A percentile compares a stretch with the other conserved stretches of the same genome.
These are phyloP conservation scores for Ganoderma sp. DNA, from an alignment of 1,284 basidiomycete genomes.

Conservation along the genomic window DNA sequence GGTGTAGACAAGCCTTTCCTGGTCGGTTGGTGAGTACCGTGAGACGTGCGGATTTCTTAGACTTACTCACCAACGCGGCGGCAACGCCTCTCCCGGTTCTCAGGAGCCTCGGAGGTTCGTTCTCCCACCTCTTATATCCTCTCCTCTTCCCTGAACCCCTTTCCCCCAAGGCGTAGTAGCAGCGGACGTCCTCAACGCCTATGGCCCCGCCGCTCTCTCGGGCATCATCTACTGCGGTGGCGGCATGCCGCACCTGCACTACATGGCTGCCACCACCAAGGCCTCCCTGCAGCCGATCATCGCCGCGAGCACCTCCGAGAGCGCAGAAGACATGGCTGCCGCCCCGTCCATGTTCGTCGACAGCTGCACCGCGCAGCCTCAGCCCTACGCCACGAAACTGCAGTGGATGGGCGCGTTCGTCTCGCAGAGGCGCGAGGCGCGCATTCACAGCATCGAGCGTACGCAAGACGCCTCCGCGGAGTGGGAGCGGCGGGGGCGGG, in stretches of 20 bases:
- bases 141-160: neutral
- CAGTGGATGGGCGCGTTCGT: constrained; percentile 43
- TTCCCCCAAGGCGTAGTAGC: constrained; percentile 38
- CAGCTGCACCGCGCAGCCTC: constrained; percentile 34
- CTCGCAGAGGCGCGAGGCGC: constrained; percentile 36
- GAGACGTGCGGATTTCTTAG: too few species aligned
- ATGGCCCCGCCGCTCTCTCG: constrained; percentile 42
- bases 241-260: constrained; percentile 27
- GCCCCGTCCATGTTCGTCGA: constrained; percentile 41
- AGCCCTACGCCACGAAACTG: constrained; percentile 40
- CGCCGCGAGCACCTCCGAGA: constrained; percentile 33
- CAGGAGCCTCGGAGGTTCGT: constrained; percentile 24
- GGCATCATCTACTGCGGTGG: constrained; percentile 46
- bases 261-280: constrained; percentile 33
- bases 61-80: neutral
- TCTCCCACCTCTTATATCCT: too few species aligned
- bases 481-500: constrained; percentile 38
- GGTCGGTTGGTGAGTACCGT: constrained; percentile 44
- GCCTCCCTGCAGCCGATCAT: constrained; percentile 41
- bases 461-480: constrained; percentile 22
- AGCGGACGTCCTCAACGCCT: constrained; percentile 45
- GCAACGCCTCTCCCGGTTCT: neutral
- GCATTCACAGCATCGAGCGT: constrained; percentile 2
- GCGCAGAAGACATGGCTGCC: constrained; percentile 38
- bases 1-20: constrained; percentile 41